Evolutionary conservation across 177 flowering plant species (phyloP).

Genomic region (Viscum album): DNA sequence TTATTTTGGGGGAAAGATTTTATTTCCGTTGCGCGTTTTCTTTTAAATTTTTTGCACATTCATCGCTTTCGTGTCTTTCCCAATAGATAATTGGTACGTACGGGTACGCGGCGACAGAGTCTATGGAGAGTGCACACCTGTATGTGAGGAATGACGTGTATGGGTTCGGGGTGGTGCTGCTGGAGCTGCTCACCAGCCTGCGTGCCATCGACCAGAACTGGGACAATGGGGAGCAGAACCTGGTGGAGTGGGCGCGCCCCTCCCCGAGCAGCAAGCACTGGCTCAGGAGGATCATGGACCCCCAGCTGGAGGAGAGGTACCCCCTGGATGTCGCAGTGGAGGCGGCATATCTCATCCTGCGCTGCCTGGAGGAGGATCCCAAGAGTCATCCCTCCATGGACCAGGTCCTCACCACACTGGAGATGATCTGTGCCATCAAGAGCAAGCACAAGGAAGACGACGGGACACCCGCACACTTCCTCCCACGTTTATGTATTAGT

Average conservation of each 20-base stretch:
- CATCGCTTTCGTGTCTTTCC: too few species aligned
- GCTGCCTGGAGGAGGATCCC: conserved; percentile 23
- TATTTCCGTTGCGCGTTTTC: too few species aligned
- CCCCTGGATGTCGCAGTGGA: conserved; percentile 18
- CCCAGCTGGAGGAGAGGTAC: conserved; percentile 16
- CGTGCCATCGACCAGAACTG: conserved; percentile 21
- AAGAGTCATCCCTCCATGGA: conserved; percentile 25
- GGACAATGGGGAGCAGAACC: conserved; percentile 19
- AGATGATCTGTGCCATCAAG: conserved; percentile 10
- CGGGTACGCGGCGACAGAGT: conserved; percentile 54
- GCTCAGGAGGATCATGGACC: conserved; percentile 23
- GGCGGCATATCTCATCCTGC: conserved; percentile 19
- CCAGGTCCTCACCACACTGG: conserved; percentile 17
- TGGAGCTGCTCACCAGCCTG: conserved; percentile 23
- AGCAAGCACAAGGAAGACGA: too few species aligned
- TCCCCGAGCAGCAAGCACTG: conserved; percentile 16
- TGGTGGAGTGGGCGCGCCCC: conserved; percentile 28
- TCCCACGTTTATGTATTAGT: too few species aligned
- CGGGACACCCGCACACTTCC: too few species aligned
- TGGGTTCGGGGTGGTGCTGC: conserved; percentile 26
- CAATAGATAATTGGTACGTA: too few species aligned
- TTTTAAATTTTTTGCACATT: too few species aligned
- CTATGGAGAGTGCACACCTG: conserved; percentile 26
- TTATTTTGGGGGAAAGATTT: too few species aligned
- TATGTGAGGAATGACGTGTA: conserved; percentile 29